phyloP scores from a whole-genome alignment of 805 yeast species.

The Candida methanosorbosa region DNA sequence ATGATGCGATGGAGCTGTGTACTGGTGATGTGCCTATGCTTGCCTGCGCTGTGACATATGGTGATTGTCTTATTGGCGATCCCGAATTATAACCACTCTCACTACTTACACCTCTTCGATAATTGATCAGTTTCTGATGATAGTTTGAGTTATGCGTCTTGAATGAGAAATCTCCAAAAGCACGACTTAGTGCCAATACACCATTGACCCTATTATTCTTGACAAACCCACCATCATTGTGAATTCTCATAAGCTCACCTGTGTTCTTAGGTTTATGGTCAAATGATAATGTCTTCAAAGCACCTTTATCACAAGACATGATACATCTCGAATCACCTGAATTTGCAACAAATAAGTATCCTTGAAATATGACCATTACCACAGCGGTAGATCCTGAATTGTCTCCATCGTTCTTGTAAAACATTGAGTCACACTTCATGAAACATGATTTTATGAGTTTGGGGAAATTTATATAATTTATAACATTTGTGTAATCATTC shows the following conservation, averaged over 20 bases:
- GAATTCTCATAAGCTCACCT: conserved; percentile 50
- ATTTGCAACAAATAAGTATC: conserved; percentile 48
- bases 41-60: no score
- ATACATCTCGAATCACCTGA: conserved; percentile 73
- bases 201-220: conserved; percentile 55
- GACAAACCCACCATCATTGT: conserved; percentile 52
- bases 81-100: not conserved
- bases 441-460: conserved; percentile 33
- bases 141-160: conserved; percentile 26
- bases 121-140: conserved; percentile 11
- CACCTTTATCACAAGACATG: conserved; percentile 41
- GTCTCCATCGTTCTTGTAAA: conserved; percentile 28
- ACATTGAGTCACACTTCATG: conserved; percentile 34
- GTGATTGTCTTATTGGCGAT: no score
- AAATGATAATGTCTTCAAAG: conserved; percentile 51
- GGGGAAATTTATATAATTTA: conserved; percentile 18
- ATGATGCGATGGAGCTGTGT: no score
- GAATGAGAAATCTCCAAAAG: conserved; percentile 60
- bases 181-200: conserved; percentile 47
- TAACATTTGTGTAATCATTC: conserved; percentile 5
- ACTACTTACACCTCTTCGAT: no score
- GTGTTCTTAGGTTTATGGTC: conserved; percentile 57
- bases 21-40: no score
- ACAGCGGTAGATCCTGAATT: conserved; percentile 48
- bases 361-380: conserved; percentile 34